Evolutionary conservation across 257 asterid species (phyloP), one percentile per base, ranked within the genome.

Genomic region (Linaria vulgaris): DNA sequence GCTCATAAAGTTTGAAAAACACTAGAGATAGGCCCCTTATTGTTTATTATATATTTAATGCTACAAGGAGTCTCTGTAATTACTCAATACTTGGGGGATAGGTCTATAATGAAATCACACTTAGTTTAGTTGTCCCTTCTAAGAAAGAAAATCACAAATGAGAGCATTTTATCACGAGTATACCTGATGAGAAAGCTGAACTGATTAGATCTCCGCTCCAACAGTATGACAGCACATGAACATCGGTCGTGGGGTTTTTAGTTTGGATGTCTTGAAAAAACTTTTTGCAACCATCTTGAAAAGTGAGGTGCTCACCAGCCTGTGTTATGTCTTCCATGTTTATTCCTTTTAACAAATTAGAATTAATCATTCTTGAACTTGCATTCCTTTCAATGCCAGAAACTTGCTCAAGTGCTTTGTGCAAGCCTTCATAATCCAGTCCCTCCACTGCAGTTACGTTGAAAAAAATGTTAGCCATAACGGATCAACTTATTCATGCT

Each of bases 161-260:
- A 41, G 17, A 19, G 51, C 44, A 21, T 1, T 16, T 12, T 20
- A 11, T 65, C 24, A 23, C 50, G 48, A 47, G 66, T 62, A 71
- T 77, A 84, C 92, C 92, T 78, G 82, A 69, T 45, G 79, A 72
- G 59, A 78, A 85, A 23, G 92, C 78, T 12, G 85, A 82, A 44
- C 48, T 59, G 65, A 85, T 85, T 59, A 85, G 83, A 76, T 82
- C 88, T 68, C 79, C 76, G 15, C 80, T 76, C 92, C 92, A 85
- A 65, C 88, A 82, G 58, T 76, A 80, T 0, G 92, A 85, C 48
- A 85, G 62, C 63, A 85, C 83, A 71, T 85, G 87, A 56, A 82
- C 57, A 52, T 78, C 80, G 0, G 73, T 59, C 17, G 53, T 43
- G 16, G 60, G 3, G 45, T 37, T 70, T 70, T 78, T 66, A 64